Evolutionary conservation across 2,329 filamentous ascomycete genomes (phyloP).

Genomic region (Pyrenophora teres): DNA sequence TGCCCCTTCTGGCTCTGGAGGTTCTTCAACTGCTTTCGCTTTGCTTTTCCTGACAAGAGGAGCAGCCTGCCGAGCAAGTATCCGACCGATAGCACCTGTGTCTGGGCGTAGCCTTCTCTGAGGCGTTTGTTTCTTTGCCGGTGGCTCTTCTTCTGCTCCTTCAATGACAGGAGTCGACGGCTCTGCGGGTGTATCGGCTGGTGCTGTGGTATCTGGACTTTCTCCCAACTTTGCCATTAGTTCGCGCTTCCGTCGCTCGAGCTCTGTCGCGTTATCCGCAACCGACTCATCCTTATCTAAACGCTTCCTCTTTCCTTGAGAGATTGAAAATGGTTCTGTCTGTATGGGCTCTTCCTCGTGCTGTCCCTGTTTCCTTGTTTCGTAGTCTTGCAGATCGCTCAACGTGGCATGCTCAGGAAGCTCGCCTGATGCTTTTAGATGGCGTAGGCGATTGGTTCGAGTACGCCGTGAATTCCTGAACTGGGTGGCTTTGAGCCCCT

Average conservation of each 20-base stretch:
- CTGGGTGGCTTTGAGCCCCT: conserved; percentile 58
- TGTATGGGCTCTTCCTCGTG: not conserved
- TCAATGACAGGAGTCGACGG: not conserved
- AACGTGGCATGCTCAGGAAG: conserved; percentile 58
- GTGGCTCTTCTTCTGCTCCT: not conserved
- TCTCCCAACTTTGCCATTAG: conserved; percentile 29
- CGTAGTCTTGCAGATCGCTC: conserved; percentile 56
- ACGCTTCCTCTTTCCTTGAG: conserved; percentile 31
- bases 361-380: conserved; percentile 36
- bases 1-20: conserved; percentile 31
- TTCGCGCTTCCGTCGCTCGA: conserved; percentile 28
- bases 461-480: conserved; percentile 61
- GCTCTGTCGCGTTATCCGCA: conserved; percentile 20
- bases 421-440: conserved; percentile 59
- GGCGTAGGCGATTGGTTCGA: conserved; percentile 54
- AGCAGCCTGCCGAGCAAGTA: conserved; percentile 37
- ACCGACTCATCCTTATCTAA: conserved; percentile 25
- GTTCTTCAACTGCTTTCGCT: conserved; percentile 21
- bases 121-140: conserved; percentile 13
- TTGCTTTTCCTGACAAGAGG: conserved; percentile 28
- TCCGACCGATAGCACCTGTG: conserved; percentile 35
- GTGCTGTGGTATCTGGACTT: not conserved
- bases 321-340: conserved; percentile 11
- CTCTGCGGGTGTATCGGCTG: conserved; percentile 4
- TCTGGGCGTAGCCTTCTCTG: conserved; percentile 34